Evolutionary conservation across 805 yeast genomes (phyloP).

Genomic region (Wickerhamiella parazyma): DNA sequence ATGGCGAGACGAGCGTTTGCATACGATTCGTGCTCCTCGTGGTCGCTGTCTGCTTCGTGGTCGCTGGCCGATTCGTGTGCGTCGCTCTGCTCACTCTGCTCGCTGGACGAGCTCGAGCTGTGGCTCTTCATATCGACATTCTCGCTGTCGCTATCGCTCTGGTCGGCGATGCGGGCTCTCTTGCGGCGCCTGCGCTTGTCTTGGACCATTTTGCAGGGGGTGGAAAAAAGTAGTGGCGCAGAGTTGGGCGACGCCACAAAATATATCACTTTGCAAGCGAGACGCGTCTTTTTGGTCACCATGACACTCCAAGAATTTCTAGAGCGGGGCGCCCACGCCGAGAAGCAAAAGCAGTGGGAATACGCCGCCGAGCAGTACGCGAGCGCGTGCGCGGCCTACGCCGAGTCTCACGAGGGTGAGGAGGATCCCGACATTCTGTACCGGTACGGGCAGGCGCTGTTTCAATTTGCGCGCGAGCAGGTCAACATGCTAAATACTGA

Average conservation of each 20-base stretch:
- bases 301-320: conserved; percentile 27
- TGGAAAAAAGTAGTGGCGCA: not conserved
- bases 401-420: conserved; percentile 37
- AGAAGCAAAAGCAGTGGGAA: conserved; percentile 52
- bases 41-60: conserved; percentile 11
- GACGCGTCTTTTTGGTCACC: not conserved
- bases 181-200: conserved; percentile 20
- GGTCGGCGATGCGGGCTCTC: conserved; percentile 19
- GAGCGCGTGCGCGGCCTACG: conserved; percentile 50
- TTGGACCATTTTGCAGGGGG: not conserved
- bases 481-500: conserved; percentile 63
- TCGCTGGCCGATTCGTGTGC: not conserved
- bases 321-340: conserved; percentile 48
- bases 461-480: conserved; percentile 58
- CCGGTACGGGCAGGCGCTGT: conserved; percentile 68
- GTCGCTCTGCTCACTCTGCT: conserved; percentile 13
- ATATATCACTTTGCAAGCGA: too few relatives aligned
- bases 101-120: conserved; percentile 12
- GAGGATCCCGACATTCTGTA: conserved; percentile 63
- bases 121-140: not conserved
- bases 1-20: conserved; percentile 16
- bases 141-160: conserved; percentile 15
- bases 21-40: conserved; percentile 8
- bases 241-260: not conserved
- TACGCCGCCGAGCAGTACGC: conserved; percentile 58